These are phyloP conservation scores for Phytophthora melonis DNA, from an alignment of 352 stramenopile species.

Conservation along the genomic window DNA sequence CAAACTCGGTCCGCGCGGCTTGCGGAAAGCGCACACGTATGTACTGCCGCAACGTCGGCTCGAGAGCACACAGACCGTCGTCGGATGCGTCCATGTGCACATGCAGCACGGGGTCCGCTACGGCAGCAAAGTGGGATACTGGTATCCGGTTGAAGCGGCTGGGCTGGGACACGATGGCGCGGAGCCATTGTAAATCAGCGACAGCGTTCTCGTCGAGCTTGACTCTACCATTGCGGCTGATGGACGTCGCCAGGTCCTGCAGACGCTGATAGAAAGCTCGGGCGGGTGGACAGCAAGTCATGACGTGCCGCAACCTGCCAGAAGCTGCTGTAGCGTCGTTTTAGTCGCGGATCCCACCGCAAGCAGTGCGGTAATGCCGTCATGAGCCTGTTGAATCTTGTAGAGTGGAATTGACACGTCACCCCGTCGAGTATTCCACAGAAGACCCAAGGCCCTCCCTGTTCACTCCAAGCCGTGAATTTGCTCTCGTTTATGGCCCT, in stretches of 20 bases:
- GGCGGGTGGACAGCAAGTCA: no score
- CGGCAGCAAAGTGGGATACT: neutral
- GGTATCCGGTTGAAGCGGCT: neutral
- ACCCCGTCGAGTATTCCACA: conserved; percentile 6
- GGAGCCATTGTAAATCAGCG: neutral
- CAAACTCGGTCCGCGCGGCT: neutral
- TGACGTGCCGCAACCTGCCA: conserved; percentile 7
- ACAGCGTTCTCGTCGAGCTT: neutral
- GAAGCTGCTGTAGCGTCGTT: conserved; percentile 3
- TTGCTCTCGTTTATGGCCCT: conserved; percentile 7
- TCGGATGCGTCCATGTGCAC: conserved; percentile 4
- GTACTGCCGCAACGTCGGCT: neutral
- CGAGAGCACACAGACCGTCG: neutral
- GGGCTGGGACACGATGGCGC: neutral
- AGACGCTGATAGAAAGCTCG: neutral
- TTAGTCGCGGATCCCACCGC: neutral
- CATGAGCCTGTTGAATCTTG: conserved; percentile 8
- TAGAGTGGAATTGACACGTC: neutral
- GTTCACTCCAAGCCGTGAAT: conserved; percentile 8
- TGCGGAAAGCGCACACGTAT: neutral
- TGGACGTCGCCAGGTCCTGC: neutral
- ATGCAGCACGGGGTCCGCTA: neutral
- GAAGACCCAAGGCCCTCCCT: conserved; percentile 13
- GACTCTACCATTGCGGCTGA: neutral
- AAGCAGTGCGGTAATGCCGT: neutral